Evolutionary conservation across 2,329 filamentous ascomycete species (phyloP), one percentile per base, ranked within the genome.

Genomic region (Cadophora sp.): DNA sequence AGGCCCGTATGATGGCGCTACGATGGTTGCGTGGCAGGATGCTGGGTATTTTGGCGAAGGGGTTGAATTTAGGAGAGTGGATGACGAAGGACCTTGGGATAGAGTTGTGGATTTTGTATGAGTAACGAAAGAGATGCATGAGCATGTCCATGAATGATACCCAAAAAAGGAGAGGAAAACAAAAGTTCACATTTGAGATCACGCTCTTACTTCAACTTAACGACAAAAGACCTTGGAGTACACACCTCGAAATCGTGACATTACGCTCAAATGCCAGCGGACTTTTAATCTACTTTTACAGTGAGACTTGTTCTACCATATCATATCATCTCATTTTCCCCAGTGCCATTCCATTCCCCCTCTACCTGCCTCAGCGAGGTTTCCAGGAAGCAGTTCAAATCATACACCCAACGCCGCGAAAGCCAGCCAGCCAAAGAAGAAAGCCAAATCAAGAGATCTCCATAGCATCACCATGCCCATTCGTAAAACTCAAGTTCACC

Each of bases 31-130:
- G 2, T 99, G 96, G 96, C 89, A 91, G 72, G 89, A 92, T 69
- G 93, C 93, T 27, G 96, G 96, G 2, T 98, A 98, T 78, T 99
- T 99, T 79, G 91, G 89, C 14, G 91, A 96, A 70, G 93, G 92
- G 0, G 93, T 97, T 27, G 95, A 94, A 77, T 94, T 95, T 74
- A 85, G 89, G 70, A 82, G 80, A 68, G 85, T 81, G 7, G 87
- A 85, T 13, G 82, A 84, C 55, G 84, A 85, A 27, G 73, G 74
- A 16, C 43, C 79, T 24, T 78, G 77, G 76, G 73, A 72, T 59
- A 66, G 76, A 45, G 70, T 75, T 22, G 75, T 76, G 62, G 75
- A 77, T 62, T 78, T 78, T 76, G 70, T 76, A 72, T 78, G 66
- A 75, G 20, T 66, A 70, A 59, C 36, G 50, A 30, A 18, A 39